A percentile compares a stretch with the other conserved stretches of the same genome.
phyloP scores from a whole-genome alignment of 768 basidiomycete genomes.

The Boletellus ananas region DNA sequence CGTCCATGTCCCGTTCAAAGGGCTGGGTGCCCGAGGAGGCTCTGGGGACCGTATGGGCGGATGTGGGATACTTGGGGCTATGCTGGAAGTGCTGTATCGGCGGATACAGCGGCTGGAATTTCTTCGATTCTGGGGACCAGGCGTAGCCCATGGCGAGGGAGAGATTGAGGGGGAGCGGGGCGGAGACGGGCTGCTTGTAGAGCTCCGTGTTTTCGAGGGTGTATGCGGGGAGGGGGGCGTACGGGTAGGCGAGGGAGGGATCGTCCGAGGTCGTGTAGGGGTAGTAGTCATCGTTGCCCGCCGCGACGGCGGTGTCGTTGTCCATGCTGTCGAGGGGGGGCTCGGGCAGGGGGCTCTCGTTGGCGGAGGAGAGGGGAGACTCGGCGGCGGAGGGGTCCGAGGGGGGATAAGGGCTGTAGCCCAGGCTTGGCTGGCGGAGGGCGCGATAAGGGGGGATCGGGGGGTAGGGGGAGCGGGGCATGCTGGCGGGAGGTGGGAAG shows the following conservation, averaged over 20 bases:
- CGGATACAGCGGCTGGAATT: constrained; percentile 36
- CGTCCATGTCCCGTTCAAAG: constrained; percentile 28
- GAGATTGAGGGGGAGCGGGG: constrained; percentile 30
- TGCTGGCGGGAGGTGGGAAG: constrained; percentile 17
- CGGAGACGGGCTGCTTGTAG: constrained; percentile 33
- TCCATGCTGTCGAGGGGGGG: constrained; percentile 34
- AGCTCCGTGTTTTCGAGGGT: constrained; percentile 20
- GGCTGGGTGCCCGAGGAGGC: constrained; percentile 15
- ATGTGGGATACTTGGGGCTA: constrained; percentile 17
- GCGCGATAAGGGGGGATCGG: constrained; percentile 17
- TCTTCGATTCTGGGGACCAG: constrained; percentile 31
- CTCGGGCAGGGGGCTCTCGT: constrained; percentile 40
- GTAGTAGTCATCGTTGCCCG: constrained; percentile 27
- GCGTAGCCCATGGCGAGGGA: constrained; percentile 32
- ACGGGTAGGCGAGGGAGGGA: constrained; percentile 18
- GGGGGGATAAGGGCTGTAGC: constrained; percentile 34
- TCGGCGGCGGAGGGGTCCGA: constrained; percentile 34
- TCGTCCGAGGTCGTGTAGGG: constrained; percentile 27
- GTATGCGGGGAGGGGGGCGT: constrained; percentile 23
- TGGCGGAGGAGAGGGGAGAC: constrained; percentile 40
- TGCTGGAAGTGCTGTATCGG: constrained; percentile 29
- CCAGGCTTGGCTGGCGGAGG: constrained; percentile 17
- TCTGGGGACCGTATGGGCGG: constrained; percentile 12
- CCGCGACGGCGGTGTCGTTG: constrained; percentile 22
- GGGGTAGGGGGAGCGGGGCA: constrained; percentile 24